phyloP scores from a whole-genome alignment of 2,329 filamentous ascomycete species.

The Ophiostoma tasmaniense region DNA sequence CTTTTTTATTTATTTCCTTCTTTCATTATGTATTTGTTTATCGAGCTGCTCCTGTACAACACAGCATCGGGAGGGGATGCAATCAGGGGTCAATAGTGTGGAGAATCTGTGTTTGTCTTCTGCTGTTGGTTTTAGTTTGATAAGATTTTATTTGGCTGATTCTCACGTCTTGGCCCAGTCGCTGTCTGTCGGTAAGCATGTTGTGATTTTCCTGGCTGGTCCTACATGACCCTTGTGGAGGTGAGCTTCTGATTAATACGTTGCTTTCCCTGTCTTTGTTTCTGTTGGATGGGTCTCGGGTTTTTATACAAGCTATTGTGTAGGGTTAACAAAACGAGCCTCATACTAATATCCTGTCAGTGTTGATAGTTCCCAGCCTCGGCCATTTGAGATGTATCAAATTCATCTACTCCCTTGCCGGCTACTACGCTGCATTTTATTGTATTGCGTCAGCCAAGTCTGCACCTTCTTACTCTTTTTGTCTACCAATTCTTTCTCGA shows the following conservation, averaged over 20 bases:
- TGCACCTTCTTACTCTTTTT: not conserved
- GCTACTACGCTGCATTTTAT: not conserved
- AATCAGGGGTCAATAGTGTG: not conserved
- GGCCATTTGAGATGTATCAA: not conserved
- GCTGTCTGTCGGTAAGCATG: not conserved
- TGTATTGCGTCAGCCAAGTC: not conserved
- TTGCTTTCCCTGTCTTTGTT: not conserved
- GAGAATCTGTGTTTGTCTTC: not conserved
- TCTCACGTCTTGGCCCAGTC: not conserved
- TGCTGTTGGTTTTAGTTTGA: constrained; percentile 3
- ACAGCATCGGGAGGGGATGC: not conserved
- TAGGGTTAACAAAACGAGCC: not conserved
- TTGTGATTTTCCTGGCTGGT: not conserved
- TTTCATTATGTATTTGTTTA: not conserved
- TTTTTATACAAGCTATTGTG: not conserved
- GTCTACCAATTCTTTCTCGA: not conserved
- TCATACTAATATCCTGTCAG: not conserved
- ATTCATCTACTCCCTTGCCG: not conserved
- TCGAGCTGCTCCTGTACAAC: not conserved
- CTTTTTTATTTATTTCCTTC: not conserved
- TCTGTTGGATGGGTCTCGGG: not conserved
- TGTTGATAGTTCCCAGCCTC: not conserved
- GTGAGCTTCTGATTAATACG: not conserved
- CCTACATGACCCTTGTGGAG: not conserved
- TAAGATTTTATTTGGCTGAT: not conserved